Base-by-base conservation (phyloP, 352 stramenopile species). In the Pythium aristosporum region DNA sequence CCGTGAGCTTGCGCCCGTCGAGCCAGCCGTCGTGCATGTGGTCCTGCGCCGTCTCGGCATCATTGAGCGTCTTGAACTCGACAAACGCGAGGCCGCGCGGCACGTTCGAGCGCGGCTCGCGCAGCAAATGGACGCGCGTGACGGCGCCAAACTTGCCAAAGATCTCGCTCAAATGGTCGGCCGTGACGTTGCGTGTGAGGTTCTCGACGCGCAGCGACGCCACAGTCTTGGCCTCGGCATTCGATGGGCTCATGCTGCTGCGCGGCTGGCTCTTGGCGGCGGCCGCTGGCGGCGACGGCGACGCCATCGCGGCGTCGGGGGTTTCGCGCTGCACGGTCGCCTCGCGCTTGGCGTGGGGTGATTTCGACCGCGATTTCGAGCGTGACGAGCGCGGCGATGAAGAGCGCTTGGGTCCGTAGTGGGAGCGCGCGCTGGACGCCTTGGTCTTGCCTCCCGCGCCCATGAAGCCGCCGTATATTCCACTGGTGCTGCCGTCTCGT, bases 11-110 rank as follows among this genome's bases (percentile, higher is more conserved):
- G 61, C 78, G 87, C 28, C 85, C 87, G 61, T 96, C 87, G 49
- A 96, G 70, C 84, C 85, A 92, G 18, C 87, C 87, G 57, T 96
- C 82, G 64, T 96, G 72, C 82, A 96, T 89, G 73, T 94, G 83
- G 28, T 80, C 61, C 51, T 82, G 77, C 12, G 87, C 87, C 1
- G 47, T 81, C 16, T 82, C 70, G 0, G 85, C 85, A 30, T 96
- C 82, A 0, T 69, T 57, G 16, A 71, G 63, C 2, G 69, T 77
- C 5, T 72, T 63, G 41, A 96, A 90, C 4, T 72, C 73, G 34
- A 96, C 77, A 23, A 90, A 63, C 32, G 84, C 84, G 21, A 73
- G 61, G 15, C 70, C 76, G 41, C 67, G 59, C 0, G 78, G 68
- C 15, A 80, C 57, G 21, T 61, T 61, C n/a, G 76, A 72, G 15